Evolutionary conservation across 73 alveolate genomes (phyloP).

Genomic region (Uronychia binucleata): DNA sequence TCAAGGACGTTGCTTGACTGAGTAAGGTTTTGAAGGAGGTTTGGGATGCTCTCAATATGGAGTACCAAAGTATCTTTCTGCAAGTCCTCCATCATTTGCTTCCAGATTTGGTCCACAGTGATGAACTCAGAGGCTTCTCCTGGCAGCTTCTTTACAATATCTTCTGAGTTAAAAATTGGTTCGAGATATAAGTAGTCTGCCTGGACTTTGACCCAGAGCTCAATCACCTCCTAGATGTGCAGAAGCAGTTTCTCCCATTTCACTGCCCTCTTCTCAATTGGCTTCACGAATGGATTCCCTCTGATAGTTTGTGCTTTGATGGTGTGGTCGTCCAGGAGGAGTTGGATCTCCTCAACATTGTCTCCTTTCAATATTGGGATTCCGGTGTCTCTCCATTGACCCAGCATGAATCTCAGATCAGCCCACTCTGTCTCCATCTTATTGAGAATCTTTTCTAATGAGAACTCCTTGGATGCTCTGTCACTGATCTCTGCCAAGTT

Average conservation of each 20-base stretch:
- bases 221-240: slow-evolving; percentile 87
- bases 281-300: slow-evolving; percentile 87
- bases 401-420: slow-evolving; percentile 31
- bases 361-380: slow-evolving; percentile 81
- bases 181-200: slow-evolving; percentile 94
- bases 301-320: slow-evolving; percentile 89
- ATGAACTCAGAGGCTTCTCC: slow-evolving; percentile 93
- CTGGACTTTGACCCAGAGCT: slow-evolving; percentile 97
- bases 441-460: slow-evolving; percentile 73
- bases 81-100: slow-evolving; percentile 87
- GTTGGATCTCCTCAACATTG: slow-evolving; percentile 77
- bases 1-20: slow-evolving; percentile 83
- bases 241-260: slow-evolving; percentile 98
- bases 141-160: slow-evolving; percentile 94
- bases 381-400: slow-evolving; percentile 62
- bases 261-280: slow-evolving; percentile 84
- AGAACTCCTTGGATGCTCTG: slow-evolving; percentile 85
- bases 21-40: slow-evolving; percentile 69
- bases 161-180: slow-evolving; percentile 97
- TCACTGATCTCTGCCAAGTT: slow-evolving; percentile 79
- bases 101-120: slow-evolving; percentile 96
- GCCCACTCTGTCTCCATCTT: slow-evolving; percentile 91
- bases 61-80: slow-evolving; percentile 79
- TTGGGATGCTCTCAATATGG: slow-evolving; percentile 74
- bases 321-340: slow-evolving; percentile 91